Base-by-base conservation (phyloP, 2,329 filamentous ascomycete species). In the Venturia oleaginea region DNA sequence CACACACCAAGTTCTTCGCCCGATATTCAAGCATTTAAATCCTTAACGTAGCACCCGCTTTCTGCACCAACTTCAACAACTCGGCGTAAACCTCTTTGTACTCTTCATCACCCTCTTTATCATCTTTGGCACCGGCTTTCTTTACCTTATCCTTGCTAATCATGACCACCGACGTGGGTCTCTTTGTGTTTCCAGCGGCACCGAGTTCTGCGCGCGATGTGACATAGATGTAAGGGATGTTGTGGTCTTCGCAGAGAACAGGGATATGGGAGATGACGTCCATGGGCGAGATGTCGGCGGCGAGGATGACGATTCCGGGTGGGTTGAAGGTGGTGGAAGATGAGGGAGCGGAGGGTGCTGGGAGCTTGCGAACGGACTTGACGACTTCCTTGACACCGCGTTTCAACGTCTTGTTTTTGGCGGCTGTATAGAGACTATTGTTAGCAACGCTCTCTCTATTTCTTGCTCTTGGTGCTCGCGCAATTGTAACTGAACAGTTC, bases 331-430 rank as follows among this genome's bases (percentile, higher is more conserved):
- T 68, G 64, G 72, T 69, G 59, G 83, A 76, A 62, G 84, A 81
- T 73, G 84, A 80, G 68, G 85, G 83, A 66, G 86, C 83, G n/a
- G 86, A 84, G 65, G 86, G 84, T 70, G 85, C 77, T 17, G 46
- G 46, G 22, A 91, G 93, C 81, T 97, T 97, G 81, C 94, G 92
- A 71, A 99, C 90, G 40, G 92, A 89, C 82, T 99, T 99, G 80
- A 97, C 92, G 74, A 96, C 93, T 81, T 99, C 94, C 80, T 99
- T 99, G 69, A 99, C 94, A 74, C 94, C 94, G 74, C 94, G 92
- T 82, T 96, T 96, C 74, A 99, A 89, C 66, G 91, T 90, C 80
- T 95, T 95, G 80, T 91, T 86, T 80, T 96, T 96, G 72, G 94
- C 92, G 70, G 93, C 94, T 97, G 77, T 65, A 65, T 64, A 67